Conservation (phyloP, 169 alveolate species). For the Plasmodium fragile region DNA sequence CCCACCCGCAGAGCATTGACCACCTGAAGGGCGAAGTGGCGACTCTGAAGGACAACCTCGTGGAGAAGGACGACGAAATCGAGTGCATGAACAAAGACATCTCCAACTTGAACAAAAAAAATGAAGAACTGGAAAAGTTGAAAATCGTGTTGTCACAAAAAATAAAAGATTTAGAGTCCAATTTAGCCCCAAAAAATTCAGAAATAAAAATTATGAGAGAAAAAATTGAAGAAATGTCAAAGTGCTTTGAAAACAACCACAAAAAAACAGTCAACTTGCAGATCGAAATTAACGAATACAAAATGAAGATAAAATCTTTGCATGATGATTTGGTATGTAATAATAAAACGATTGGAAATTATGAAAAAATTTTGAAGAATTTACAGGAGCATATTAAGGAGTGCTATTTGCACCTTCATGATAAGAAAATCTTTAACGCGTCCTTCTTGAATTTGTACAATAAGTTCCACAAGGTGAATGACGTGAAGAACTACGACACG, state of each 20-base stretch:
- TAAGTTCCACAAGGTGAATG: slow-evolving; percentile 68
- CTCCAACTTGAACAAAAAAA: slow-evolving; percentile 37
- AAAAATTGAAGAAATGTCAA: slow-evolving; percentile 75
- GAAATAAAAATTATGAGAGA: slow-evolving; percentile 70
- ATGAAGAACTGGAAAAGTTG: slow-evolving; percentile 65
- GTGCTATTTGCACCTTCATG: slow-evolving; percentile 70
- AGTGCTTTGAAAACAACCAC: slow-evolving; percentile 73
- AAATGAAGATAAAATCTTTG: slow-evolving; percentile 68
- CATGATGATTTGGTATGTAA: slow-evolving; percentile 65
- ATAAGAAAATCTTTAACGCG: slow-evolving; percentile 68
- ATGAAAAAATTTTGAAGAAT: slow-evolving; percentile 61
- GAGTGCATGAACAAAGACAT: slow-evolving; percentile 37
- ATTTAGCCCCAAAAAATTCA: slow-evolving; percentile 69
- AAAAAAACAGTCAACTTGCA: slow-evolving; percentile 64
- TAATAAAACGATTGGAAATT: slow-evolving; percentile 66
- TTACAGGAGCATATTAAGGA: slow-evolving; percentile 72
- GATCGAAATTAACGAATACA: slow-evolving; percentile 70
- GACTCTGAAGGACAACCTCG: slow-evolving; percentile 32
- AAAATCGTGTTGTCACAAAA: slow-evolving; percentile 62
- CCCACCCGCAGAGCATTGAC: slow-evolving; percentile 33
- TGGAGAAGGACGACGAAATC: slow-evolving; percentile 51
- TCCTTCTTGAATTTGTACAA: slow-evolving; percentile 67
- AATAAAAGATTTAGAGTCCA: slow-evolving; percentile 65
- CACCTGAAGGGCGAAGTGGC: slow-evolving; percentile 30
- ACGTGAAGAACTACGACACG: slow-evolving; percentile 63